Base-by-base conservation (phyloP, 1,139 yeast genomes). In the Eremothecium cymbalariae region DNA sequence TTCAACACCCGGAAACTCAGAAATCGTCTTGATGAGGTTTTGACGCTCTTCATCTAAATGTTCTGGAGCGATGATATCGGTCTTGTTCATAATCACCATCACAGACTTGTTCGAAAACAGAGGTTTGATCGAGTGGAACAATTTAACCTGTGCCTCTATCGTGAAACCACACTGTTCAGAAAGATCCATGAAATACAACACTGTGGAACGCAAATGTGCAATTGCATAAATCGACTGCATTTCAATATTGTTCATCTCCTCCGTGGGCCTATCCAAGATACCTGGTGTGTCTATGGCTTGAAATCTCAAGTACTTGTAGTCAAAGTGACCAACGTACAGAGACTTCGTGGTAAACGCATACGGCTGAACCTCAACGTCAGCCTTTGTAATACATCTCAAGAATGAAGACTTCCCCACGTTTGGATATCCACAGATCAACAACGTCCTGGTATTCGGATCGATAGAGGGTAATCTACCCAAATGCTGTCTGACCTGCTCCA, bases 241-340 rank as follows among this genome's bases (percentile, higher is more conserved):
- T 69, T 90, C 99, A 62, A 90, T 93, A 65, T 93, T 90, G 68
- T 88, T 93, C 99, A 90, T 93, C 61, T 90, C 97, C 63, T 90
- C 99, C 31, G 97, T 86, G 42, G 98, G 98, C 63, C 97, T 80
- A 64, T 90, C 99, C 59, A 90, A 70, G 55, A 90, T 88, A 69
- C 99, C 99, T 18, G 99, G 99, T 21, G 99, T 90, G 63, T 90
- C 99, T 57, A 90, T 90, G 38, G 97, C 98, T 67, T 90, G 99
- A 70, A 90, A 90, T 57, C 99, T 72, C 57, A 90, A 70, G 63
- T 90, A 93, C 66, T 90, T 90, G 69, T 90, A 90, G 64, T 90
- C 99, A 61, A 90, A 90, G 65, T 88, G 97, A 46, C 97, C 97
- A 41, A 88, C 97, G 55, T 84, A 88, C 49, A 88, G 68, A 29